Evolutionary conservation across 441 rosid species (phyloP), one percentile per base, ranked within the genome.

Genomic region (Adansonia rubrostipa): DNA sequence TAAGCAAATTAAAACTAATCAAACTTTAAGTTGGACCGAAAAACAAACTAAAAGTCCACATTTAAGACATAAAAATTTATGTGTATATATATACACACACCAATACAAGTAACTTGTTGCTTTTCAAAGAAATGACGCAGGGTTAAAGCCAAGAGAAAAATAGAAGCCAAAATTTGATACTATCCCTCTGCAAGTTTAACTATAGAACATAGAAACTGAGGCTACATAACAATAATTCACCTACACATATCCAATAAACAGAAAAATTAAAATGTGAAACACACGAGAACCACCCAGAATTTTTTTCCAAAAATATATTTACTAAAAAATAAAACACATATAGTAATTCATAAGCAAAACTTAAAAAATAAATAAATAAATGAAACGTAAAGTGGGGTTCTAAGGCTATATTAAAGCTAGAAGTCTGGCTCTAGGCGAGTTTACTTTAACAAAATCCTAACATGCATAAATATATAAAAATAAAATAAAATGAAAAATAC

Each of bases 331-430:
- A 24, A 71, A 15, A 2, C 51, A 51, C 69, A 50, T 2, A 64
- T n/a, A 19, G 62, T 19, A n/a, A 53, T 53, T 50, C 51, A 22
- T 15, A 20, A 36, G 51, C 15, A 69, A 47, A 75, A 22, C 10
- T 5, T 9, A 15, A 50, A 51, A 61, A 7, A 58, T 36, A 36
- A 17, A 36, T 62, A 10, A 48, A 75, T n/a, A 63, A 10, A 65
- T 11, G 51, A 58, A 44, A 19, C 19, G 44, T 40, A 24, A 61
- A 69, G 44, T 40, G 10, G n/a, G 5, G 42, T 33, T 64, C 51
- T 51, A 62, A 53, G 13, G 22, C 79, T 19, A n/a, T 61, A 80
- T 62, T 17, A 44, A 56, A 69, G 36, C 33, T 51, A 33, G 63
- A 76, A 70, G 40, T 6, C 60, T 24, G 15, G 14, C 13, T 6